Conservation (phyloP, 345 rosid species). For the Gossypium stocksii region DNA sequence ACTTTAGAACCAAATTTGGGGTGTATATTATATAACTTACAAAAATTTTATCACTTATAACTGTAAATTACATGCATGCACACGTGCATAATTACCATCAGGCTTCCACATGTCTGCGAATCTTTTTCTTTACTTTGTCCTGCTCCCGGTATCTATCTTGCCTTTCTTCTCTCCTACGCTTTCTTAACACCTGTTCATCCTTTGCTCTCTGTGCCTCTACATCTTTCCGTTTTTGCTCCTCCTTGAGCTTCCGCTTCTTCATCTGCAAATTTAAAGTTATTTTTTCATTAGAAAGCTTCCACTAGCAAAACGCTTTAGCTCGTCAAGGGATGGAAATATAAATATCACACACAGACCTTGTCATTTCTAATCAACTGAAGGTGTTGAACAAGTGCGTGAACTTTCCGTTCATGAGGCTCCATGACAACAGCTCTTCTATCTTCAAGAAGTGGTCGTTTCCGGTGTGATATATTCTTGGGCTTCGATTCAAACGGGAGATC, state of each 20-base stretch:
- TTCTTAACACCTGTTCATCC: constrained; percentile 52
- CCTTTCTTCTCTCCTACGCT: constrained; percentile 76
- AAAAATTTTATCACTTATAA: too few species aligned
- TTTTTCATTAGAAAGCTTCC: neutral
- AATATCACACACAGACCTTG: constrained; percentile 41
- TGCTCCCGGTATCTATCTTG: constrained; percentile 65
- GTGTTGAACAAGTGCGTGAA: constrained; percentile 55
- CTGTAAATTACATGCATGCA: too few species aligned
- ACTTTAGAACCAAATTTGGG: too few species aligned
- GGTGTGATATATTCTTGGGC: constrained; percentile 59
- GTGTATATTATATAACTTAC: too few species aligned
- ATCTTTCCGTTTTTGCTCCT: constrained; percentile 52
- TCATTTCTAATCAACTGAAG: constrained; percentile 43
- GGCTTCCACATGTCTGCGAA: constrained; percentile 25
- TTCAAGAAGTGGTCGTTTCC: constrained; percentile 50
- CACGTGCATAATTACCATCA: constrained; percentile 12
- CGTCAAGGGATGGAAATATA: neutral
- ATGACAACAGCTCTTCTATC: constrained; percentile 68
- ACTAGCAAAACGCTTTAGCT: neutral
- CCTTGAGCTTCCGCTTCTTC: constrained; percentile 58
- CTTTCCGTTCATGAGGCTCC: constrained; percentile 63
- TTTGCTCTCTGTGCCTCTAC: constrained; percentile 58
- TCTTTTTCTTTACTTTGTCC: constrained; percentile 64
- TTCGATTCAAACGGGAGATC: constrained; percentile 75
- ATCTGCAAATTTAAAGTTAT: constrained; percentile 34